These are phyloP conservation scores for Pseudotsuga menziesii DNA, from an alignment of 75 land plant genomes.

Conservation along the genomic window DNA sequence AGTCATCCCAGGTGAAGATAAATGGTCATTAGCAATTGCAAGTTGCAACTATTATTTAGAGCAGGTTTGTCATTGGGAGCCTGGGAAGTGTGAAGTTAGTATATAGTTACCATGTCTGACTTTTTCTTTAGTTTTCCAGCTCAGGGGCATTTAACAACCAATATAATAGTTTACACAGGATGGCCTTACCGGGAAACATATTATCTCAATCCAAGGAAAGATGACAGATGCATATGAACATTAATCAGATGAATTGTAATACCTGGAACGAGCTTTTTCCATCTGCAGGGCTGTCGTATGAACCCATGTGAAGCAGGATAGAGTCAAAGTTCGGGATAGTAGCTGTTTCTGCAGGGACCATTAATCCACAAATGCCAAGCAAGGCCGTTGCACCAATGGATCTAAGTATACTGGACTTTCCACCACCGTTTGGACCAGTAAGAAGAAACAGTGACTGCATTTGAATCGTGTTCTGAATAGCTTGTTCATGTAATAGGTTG, in stretches of 20 bases:
- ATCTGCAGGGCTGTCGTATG: slow-evolving; percentile 96
- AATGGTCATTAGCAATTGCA: no score
- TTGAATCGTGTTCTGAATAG: slow-evolving; percentile 59
- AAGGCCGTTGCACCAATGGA: slow-evolving; percentile 94
- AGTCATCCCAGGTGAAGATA: no score
- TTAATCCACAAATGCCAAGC: slow-evolving; percentile 91
- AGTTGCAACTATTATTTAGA: neutral
- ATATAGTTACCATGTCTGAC: no score
- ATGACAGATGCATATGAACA: neutral
- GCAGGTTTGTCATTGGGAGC: no score
- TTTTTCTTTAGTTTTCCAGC: no score
- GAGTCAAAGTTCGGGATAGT: slow-evolving; percentile 81
- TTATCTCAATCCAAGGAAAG: neutral
- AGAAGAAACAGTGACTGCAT: slow-evolving; percentile 86
- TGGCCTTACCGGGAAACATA: neutral
- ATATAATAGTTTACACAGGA: neutral
- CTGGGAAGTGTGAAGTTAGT: no score
- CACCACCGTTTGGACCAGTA: slow-evolving; percentile 99
- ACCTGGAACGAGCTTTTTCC: slow-evolving; percentile 99
- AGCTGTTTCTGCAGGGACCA: slow-evolving; percentile 89
- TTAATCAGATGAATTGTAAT: neutral
- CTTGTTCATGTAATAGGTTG: slow-evolving; percentile 52
- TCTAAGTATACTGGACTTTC: slow-evolving; percentile 92
- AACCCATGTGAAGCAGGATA: slow-evolving; percentile 87
- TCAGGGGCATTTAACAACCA: no score